Percentiles rank a stretch among this genome's conserved stretches.
phyloP scores from a whole-genome alignment of 305 asterid species.

The Euphrasia arctica region DNA sequence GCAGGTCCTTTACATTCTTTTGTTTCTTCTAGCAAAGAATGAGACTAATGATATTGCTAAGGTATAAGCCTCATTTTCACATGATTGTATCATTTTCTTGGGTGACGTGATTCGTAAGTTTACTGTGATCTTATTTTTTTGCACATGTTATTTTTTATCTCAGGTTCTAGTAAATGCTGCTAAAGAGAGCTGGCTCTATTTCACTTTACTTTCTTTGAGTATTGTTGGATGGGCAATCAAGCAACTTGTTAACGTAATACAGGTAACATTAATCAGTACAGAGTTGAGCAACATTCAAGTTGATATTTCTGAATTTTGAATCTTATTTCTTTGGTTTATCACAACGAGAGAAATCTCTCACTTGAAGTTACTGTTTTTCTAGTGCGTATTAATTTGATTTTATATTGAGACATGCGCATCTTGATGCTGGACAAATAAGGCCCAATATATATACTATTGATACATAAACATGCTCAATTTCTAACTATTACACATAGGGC shows the following conservation, averaged over 20 bases:
- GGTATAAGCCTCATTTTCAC: conserved; percentile 44
- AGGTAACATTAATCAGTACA: conserved; percentile 41
- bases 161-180: conserved; percentile 63
- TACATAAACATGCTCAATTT: neutral
- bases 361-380: conserved; percentile 6
- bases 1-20: conserved; percentile 80
- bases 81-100: conserved; percentile 11
- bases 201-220: conserved; percentile 45
- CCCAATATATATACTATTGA: neutral
- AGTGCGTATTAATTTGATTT: conserved; percentile 11
- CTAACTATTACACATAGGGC: conserved; percentile 2
- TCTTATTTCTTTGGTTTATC: conserved; percentile 5
- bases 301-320: neutral
- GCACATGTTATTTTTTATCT: conserved; percentile 17
- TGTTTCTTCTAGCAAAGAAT: conserved; percentile 78
- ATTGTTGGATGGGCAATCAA: conserved; percentile 78
- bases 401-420: conserved; percentile 10
- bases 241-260: conserved; percentile 78
- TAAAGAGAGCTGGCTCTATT: conserved; percentile 49
- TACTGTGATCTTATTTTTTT: neutral
- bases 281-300: conserved; percentile 7
- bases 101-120: conserved; percentile 4
- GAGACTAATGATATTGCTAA: conserved; percentile 48
- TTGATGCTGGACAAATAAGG: neutral
- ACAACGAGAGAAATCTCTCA: neutral